Evolutionary conservation across 805 yeast species (phyloP), one percentile per base, ranked within the genome.

Genomic region (Spathaspora boniae): DNA sequence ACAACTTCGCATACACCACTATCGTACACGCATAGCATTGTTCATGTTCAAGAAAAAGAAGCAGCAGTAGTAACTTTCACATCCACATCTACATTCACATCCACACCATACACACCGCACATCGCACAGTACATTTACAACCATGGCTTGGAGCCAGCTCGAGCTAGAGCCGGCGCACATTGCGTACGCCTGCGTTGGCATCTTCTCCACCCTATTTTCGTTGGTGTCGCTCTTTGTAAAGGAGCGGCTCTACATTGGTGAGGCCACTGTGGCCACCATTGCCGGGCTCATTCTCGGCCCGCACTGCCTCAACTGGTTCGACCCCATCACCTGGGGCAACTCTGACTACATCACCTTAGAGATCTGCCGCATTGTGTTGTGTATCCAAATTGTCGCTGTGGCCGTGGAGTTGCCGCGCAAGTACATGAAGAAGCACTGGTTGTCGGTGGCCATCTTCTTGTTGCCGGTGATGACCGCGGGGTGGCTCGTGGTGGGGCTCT

Each of bases 381-480:
- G 91, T 53, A 76, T 88, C 35, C 96, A 88, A 64, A 86, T 88
- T 47, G 91, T 88, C 50, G 96, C 96, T 7, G 95, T 86, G 15
- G 95, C 96, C 2, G 97, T 88, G 22, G 97, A 88, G 58, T 66
- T 88, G 58, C 97, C 97, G 12, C 77, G 85, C 38, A 85, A 84
- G 54, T 88, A 89, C 56, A 84, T 89, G 91, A 69, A 78, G 44
- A 76, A 75, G 42, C 96, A 89, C 55, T 82, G 93, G 87, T 46
- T 73, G 6, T 82, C 94, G 0, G 88, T 89, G 11, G 58, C 78
- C 15, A 70, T 84, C 56, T 70, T 88, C 31, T 68, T 88, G 29
- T 68, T 87, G 21, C 95, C 95, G 2, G 93, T 85, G 17, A 88
- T 88, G 97, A 82, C 95, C 1, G 68, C 68, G 36, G 96, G 96